Base-by-base conservation (phyloP, 768 basidiomycete genomes). In the Mycena latifolia region DNA sequence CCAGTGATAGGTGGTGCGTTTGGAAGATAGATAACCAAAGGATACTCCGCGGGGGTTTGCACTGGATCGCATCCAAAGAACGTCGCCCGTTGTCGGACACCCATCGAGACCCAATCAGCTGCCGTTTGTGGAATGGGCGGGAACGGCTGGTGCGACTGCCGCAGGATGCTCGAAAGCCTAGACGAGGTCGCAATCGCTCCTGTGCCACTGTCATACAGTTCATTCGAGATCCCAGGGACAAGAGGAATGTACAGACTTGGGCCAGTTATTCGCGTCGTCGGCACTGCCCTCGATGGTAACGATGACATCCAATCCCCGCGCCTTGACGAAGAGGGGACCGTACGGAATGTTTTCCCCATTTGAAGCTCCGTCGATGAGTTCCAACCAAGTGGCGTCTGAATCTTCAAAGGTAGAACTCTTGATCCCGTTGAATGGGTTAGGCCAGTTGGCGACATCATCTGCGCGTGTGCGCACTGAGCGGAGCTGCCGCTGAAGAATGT, bases 51-150 rank as follows among this genome's bases (percentile, higher is more conserved):
- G 17, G 88, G 84, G 5, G 28, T 75, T 50, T 83, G 74, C 4
- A 58, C 73, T 18, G 88, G 85, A 71, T 90, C 78, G 73, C 93
- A 94, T 4, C 93, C 94, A 78, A 93, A 94, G 79, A 95, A 93
- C 0, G 91, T 91, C 3, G 92, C 87, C 28, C 89, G 86, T 48
- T 78, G 79, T 71, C 89, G 92, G 1, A 92, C 82, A 37, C 91
- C 90, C 6, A 84, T 84, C 2, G 78, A 74, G 37, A 90, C 72
- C 75, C 92, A 93, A 15, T 81, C 82, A 4, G 81, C 81, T 0
- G 80, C 70, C 11, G 80, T 82, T 8, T 77, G 71, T 18, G 91
- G 91, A 35, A 91, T 85, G 4, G 89, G 88, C 2, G 91, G 91
- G 73, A 92, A 88, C 48, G 75, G 76, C 65, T 89, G 87, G 73